phyloP scores from a whole-genome alignment of 805 yeast genomes.

The Cyberlindnera nakhonratchasimensis region DNA sequence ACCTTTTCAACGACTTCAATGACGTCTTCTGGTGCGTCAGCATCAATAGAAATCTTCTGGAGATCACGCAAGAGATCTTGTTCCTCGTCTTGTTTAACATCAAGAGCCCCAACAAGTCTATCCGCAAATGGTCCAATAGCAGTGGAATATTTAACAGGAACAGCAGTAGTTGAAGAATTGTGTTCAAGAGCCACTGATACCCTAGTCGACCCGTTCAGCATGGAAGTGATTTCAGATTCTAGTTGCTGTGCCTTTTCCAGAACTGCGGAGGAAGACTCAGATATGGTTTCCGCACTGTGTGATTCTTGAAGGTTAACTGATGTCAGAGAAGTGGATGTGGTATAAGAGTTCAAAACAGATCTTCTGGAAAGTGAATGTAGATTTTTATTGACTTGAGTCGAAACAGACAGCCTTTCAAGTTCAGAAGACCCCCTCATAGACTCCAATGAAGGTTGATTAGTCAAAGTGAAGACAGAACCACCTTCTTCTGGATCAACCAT shows the following conservation, averaged over 20 bases:
- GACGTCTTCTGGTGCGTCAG: slow-evolving; percentile 6
- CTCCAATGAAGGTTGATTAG: neutral
- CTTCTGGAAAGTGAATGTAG: neutral
- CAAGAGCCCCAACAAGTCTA: neutral
- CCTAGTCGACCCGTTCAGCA: neutral
- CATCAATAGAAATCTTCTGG: slow-evolving; percentile 2
- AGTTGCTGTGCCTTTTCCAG: neutral
- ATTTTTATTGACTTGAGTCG: too few relatives aligned
- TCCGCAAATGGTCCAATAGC: slow-evolving; percentile 1
- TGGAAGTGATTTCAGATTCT: neutral
- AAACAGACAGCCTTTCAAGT: too few relatives aligned
- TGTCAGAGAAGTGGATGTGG: too few relatives aligned
- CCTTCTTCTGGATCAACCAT: slow-evolving; percentile 3
- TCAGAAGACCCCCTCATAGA: too few relatives aligned
- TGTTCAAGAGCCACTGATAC: neutral
- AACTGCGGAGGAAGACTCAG: neutral
- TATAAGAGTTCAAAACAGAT: neutral
- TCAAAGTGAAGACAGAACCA: too few relatives aligned
- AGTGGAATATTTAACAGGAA: neutral
- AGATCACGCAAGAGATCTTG: slow-evolving; percentile 5
- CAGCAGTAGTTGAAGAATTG: neutral
- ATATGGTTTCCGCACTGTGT: too few relatives aligned
- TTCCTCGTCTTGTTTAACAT: slow-evolving; percentile 1
- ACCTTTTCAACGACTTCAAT: slow-evolving; percentile 6
- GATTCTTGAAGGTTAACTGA: too few relatives aligned